phyloP scores from a whole-genome alignment of 345 rosid genomes.

The Camelina neglecta region DNA sequence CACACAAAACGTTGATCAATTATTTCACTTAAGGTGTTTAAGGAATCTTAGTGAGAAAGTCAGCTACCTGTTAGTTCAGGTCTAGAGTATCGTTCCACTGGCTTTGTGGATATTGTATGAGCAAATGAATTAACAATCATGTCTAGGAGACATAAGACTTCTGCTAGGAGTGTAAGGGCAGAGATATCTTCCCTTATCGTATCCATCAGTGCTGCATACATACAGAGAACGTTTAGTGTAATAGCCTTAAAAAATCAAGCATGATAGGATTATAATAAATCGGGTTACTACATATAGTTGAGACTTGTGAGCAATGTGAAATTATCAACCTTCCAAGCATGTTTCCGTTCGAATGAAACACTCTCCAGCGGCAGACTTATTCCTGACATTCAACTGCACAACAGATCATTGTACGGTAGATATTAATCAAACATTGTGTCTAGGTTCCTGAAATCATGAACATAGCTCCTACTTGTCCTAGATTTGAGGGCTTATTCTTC shows the following conservation, averaged over 20 bases:
- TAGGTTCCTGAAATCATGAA: slow-evolving; percentile 15
- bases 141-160: slow-evolving; percentile 91
- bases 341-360: slow-evolving; percentile 88
- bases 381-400: slow-evolving; percentile 90
- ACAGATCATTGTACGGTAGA: slow-evolving; percentile 30
- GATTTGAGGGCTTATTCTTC: slow-evolving; percentile 27
- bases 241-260: slow-evolving; percentile 7
- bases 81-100: slow-evolving; percentile 78
- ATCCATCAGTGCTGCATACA: slow-evolving; percentile 75
- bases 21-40: slow-evolving; percentile 21
- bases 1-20: slow-evolving; percentile 1
- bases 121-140: slow-evolving; percentile 98
- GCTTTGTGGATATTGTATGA: slow-evolving; percentile 83
- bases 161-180: slow-evolving; percentile 84
- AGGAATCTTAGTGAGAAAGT: slow-evolving; percentile 21
- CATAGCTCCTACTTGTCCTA: slow-evolving; percentile 16
- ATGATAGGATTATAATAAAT: slow-evolving; percentile 14
- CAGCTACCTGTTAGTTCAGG: slow-evolving; percentile 80
- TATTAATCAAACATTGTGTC: slow-evolving; percentile 21
- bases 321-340: slow-evolving; percentile 84
- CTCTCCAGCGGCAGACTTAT: slow-evolving; percentile 92
- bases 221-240: slow-evolving; percentile 26
- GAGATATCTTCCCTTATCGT: slow-evolving; percentile 78
- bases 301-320: slow-evolving; percentile 4
- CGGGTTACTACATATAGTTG: slow-evolving; percentile 1